Evolutionary conservation across 352 stramenopile species (phyloP).

Genomic region (Pythium aphanidermatum): DNA sequence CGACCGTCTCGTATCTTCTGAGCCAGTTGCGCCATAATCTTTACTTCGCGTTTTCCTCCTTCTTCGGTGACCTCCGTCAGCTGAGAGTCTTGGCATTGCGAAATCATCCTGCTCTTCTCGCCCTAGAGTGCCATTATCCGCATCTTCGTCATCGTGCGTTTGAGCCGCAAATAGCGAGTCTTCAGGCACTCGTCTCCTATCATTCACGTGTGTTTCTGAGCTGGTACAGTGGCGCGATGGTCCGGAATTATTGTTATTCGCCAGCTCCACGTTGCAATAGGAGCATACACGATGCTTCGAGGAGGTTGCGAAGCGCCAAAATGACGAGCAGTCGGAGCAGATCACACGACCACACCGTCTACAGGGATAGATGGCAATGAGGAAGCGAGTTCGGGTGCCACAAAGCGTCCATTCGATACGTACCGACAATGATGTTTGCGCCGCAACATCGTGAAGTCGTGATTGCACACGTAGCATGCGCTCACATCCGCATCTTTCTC

Average conservation of each 20-base stretch:
- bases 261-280: conserved; percentile 29
- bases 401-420: conserved; percentile 6
- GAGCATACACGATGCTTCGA: conserved; percentile 65
- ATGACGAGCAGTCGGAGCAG: conserved; percentile 69
- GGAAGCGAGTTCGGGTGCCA: no score
- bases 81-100: no score
- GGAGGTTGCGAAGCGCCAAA: conserved; percentile 52
- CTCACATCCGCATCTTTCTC: conserved; percentile 36
- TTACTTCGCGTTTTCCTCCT: not conserved
- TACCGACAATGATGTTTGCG: conserved; percentile 76
- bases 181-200: no score
- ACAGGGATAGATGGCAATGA: no score
- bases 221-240: no score
- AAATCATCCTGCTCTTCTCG: no score
- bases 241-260: no score
- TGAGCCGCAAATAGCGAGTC: no score
- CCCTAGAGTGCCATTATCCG: no score
- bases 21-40: conserved; percentile 4
- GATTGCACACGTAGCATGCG: conserved; percentile 44
- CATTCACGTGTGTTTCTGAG: no score
- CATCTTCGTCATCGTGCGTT: no score
- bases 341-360: conserved; percentile 64
- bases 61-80: no score
- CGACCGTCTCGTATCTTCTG: conserved; percentile 6
- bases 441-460: conserved; percentile 58